Percentiles rank a stretch among this genome's conserved stretches.
These are phyloP conservation scores for Eruca vesicaria DNA, from an alignment of 441 rosid species.

Conservation along the genomic window DNA sequence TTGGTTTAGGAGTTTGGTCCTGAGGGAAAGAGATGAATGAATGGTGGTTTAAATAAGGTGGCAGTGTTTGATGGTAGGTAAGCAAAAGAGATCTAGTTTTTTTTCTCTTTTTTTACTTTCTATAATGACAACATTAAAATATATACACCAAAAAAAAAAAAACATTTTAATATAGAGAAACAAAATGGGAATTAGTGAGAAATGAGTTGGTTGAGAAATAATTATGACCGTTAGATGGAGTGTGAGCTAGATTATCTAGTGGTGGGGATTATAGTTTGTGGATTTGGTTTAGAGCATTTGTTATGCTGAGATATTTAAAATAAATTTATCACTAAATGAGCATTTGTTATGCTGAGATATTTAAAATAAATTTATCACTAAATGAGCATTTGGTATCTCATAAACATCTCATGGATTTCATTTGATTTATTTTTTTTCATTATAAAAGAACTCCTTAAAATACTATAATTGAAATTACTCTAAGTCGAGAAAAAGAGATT, in stretches of 20 bases:
- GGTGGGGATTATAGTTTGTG: constrained; percentile 25
- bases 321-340: too few species aligned
- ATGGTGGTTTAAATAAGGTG: constrained; percentile 45
- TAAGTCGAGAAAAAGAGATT: constrained; percentile 17
- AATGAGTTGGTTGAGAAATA: constrained; percentile 56
- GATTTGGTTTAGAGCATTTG: too few species aligned
- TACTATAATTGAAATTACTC: neutral
- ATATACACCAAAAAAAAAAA: neutral
- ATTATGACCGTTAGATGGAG: constrained; percentile 43
- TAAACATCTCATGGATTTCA: neutral
- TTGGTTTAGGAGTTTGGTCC: constrained; percentile 36
- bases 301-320: too few species aligned
- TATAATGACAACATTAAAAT: neutral
- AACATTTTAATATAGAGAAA: neutral
- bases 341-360: too few species aligned
- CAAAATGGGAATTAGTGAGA: constrained; percentile 2
- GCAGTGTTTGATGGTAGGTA: constrained; percentile 48
- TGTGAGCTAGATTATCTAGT: constrained; percentile 10
- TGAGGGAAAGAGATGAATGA: constrained; percentile 29
- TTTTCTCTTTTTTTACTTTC: neutral
- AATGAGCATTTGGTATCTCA: too few species aligned
- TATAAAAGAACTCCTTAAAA: neutral
- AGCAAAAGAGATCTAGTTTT: constrained; percentile 12
- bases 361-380: too few species aligned
- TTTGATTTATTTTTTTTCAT: neutral